Evolutionary conservation across 257 asterid species (phyloP), one percentile per base, ranked within the genome.

Genomic region (Capsicum rhomboideum): DNA sequence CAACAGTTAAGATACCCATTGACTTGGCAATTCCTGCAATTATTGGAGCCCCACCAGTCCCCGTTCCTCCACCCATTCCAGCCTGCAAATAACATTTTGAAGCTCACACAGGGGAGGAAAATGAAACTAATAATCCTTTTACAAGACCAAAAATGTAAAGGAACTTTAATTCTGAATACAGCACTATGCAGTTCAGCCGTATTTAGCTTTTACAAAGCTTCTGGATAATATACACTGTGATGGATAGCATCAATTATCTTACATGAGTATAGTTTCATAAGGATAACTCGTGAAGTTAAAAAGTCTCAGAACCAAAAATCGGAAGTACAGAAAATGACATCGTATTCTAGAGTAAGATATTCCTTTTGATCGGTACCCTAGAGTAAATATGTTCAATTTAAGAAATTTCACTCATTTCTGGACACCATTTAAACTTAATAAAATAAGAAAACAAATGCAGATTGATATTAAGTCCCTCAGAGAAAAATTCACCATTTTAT

Each of bases 31-130:
- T 85, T 56, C 97, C 97, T 52, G 99, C 99, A 84, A 96, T 93
- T 80, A 96, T 87, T 78, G 99, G 99, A 84, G 97, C 98, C 83
- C 92, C 99, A 80, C 99, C 99, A 31, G 99, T 94, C 79, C 99
- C 98, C n/a, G 98, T 96, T 83, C 98, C 99, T 77, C 99, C 99
- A 68, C 99, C 99, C 99, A 96, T 96, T 88, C 98, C 99, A 84
- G 99, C 97, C 98, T 95, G 95, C 84, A 87, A 71, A 66, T 50
- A 29, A 29, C 58, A 82, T 40, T 82, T 50, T n/a, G 49, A 17
- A 20, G 58, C 67, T 20, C 63, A 50, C 3, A 52, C 9, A n/a
- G 26, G 67, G n/a, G 23, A 82, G 34, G 71, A 18, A 26, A 68
- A 31, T 58, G 21, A 82, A 50, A 26, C 9, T 2, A 49, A 49